Base-by-base conservation (phyloP, 2,329 filamentous ascomycete species). In the Onygena corvina region DNA sequence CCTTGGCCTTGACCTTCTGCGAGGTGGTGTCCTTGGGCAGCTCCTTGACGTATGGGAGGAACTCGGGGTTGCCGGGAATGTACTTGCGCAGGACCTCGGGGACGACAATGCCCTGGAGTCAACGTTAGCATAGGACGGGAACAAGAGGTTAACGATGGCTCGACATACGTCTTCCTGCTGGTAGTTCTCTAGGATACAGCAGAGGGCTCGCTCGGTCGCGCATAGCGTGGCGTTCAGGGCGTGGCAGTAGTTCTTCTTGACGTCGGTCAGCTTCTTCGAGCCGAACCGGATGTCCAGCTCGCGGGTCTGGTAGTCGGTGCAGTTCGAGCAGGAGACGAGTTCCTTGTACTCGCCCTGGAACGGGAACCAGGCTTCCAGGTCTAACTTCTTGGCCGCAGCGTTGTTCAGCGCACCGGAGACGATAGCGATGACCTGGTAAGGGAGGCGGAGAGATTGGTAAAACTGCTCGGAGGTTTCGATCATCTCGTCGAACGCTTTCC, bases 281-380 rank as follows among this genome's bases (percentile, higher is more conserved):
- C 92, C 90, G 60, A 83, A 94, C 52, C 92, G 80, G 59, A 98
- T 94, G 67, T 96, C 90, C 9, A 98, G 76, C 58, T 88, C 89
- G 50, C 92, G 79, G 20, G 87, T 88, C 73, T 98, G 92, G 73
- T 96, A 96, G 66, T 96, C 90, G 38, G 87, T 94, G 74, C 92
- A 98, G 72, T 98, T 98, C 53, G 87, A 94, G 76, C 89, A 94
- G 16, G 86, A 94, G 46, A 96, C 92, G 23, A 98, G 79, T 71
- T 96, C 92, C 72, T 96, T 96, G 77, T 96, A 98, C 69, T 96
- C 92, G 60, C 84, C 84, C 67, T 96, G 89, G 75, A 85, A 93
- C 12, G 87, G 88, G 67, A 94, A 94, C 86, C 88, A 94, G 2
- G 92, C 90, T 67, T 98, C 92, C 18, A 98, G 76, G 62, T 98